Evolutionary conservation across 768 basidiomycete genomes (phyloP).

Genomic region (Stropharia rugosoannulata): DNA sequence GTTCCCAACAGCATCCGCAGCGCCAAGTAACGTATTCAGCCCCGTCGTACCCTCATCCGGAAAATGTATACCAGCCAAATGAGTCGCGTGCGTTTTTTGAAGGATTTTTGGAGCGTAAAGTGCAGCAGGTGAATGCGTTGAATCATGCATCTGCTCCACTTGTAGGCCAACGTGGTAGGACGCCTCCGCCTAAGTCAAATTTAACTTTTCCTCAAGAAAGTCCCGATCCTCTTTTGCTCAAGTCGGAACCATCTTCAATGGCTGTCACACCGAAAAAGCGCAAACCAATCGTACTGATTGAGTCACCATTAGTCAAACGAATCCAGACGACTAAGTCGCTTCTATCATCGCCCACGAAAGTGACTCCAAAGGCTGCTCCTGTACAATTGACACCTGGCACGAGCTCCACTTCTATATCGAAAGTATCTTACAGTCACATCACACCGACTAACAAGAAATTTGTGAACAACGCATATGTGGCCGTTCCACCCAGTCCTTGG

Average conservation of each 20-base stretch:
- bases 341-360: slow-evolving; percentile 13
- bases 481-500: slow-evolving; percentile 45
- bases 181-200: slow-evolving; percentile 19
- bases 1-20: background rate
- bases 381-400: slow-evolving; percentile 30
- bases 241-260: slow-evolving; percentile 25
- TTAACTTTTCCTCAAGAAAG: slow-evolving; percentile 34
- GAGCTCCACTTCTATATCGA: slow-evolving; percentile 20
- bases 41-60: slow-evolving; percentile 16
- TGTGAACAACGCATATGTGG: slow-evolving; percentile 44
- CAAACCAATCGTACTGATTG: slow-evolving; percentile 57
- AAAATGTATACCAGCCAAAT: slow-evolving; percentile 43
- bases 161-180: slow-evolving; percentile 14
- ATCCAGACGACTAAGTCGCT: slow-evolving; percentile 31
- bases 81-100: slow-evolving; percentile 69
- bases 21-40: background rate
- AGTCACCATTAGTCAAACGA: slow-evolving; percentile 68
- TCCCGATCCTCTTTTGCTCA: slow-evolving; percentile 56
- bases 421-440: slow-evolving; percentile 12
- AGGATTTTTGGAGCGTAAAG: slow-evolving; percentile 59
- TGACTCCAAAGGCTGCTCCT: slow-evolving; percentile 15
- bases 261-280: slow-evolving; percentile 69
- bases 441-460: slow-evolving; percentile 34
- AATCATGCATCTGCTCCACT: slow-evolving; percentile 21
- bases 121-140: slow-evolving; percentile 34